A percentile compares a stretch with the other conserved stretches of the same genome.
Conservation (phyloP, 139 green algal genomes). For the Monoraphidium neglectum region DNA sequence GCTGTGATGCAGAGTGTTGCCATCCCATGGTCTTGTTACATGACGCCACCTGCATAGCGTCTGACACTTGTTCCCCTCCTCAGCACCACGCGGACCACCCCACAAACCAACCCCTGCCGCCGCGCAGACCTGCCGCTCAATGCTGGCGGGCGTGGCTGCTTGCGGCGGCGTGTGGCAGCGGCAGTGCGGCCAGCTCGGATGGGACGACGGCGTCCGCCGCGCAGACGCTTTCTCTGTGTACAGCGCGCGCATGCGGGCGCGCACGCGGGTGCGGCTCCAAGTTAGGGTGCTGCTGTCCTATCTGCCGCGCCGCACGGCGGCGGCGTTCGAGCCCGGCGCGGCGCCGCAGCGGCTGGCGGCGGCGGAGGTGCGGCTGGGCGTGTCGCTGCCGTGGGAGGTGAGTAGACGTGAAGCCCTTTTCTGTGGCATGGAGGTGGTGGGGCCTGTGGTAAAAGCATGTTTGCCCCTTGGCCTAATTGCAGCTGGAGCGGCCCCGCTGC, state of each 20-base stretch:
- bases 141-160: neutral
- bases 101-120: too few relatives aligned
- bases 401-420: too few relatives aligned
- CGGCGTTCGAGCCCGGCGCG: conserved; percentile 13
- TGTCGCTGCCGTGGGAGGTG: neutral
- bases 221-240: too few relatives aligned
- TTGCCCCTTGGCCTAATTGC: too few relatives aligned
- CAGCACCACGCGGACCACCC: too few relatives aligned
- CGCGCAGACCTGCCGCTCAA: neutral
- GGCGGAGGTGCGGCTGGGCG: neutral
- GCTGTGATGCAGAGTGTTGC: too few relatives aligned
- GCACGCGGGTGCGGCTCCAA: neutral
- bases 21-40: too few relatives aligned
- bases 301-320: conserved; percentile 13
- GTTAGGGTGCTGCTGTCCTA: neutral
- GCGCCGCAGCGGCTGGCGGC: neutral
- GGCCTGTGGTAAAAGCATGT: too few relatives aligned
- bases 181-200: conserved; percentile 4
- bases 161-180: conserved; percentile 19
- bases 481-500: too few relatives aligned
- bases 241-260: neutral
- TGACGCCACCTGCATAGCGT: too few relatives aligned
- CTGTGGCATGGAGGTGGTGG: too few relatives aligned
- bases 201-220: neutral
- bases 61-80: too few relatives aligned